Evolutionary conservation across 352 stramenopile genomes (phyloP).

Genomic region (Peronospora farinosa): DNA sequence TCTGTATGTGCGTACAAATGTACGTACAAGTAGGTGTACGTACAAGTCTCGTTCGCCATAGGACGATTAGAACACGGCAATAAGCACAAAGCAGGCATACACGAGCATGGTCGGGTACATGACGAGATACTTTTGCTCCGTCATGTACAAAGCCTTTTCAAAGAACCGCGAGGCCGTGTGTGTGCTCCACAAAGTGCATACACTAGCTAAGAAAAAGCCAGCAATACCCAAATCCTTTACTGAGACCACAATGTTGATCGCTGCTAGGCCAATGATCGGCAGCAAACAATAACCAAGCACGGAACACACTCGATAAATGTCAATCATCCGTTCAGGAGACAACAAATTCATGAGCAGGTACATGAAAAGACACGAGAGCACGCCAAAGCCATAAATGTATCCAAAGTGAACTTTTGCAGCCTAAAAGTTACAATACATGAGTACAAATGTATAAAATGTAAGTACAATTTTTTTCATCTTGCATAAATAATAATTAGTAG

Average conservation of each 20-base stretch:
- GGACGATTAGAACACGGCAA: conserved; percentile 93
- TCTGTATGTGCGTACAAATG: neutral
- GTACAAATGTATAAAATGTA: too few species aligned
- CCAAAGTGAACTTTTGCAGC: conserved; percentile 94
- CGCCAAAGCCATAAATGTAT: conserved; percentile 98
- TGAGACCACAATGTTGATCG: conserved; percentile 89
- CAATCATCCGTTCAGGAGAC: conserved; percentile 77
- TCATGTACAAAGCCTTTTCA: conserved; percentile 92
- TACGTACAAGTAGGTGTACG: conserved; percentile 1
- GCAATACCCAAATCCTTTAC: conserved; percentile 70
- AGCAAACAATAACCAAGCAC: conserved; percentile 97
- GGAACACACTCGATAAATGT: conserved; percentile 90
- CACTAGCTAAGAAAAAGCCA: conserved; percentile 80
- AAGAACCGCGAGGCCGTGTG: conserved; percentile 92
- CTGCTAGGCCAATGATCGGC: conserved; percentile 93
- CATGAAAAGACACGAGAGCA: conserved; percentile 94
- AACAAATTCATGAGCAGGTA: conserved; percentile 96
- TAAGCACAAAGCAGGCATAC: conserved; percentile 98
- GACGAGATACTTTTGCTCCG: conserved; percentile 95
- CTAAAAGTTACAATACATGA: conserved; percentile 19
- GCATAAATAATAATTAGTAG: neutral
- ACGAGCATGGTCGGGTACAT: conserved; percentile 95
- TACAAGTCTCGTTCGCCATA: neutral
- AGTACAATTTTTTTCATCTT: too few species aligned
- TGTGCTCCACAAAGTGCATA: conserved; percentile 93